phyloP scores from a whole-genome alignment of 192 early-diverging fungal genomes.

The Coemansia sp. region DNA sequence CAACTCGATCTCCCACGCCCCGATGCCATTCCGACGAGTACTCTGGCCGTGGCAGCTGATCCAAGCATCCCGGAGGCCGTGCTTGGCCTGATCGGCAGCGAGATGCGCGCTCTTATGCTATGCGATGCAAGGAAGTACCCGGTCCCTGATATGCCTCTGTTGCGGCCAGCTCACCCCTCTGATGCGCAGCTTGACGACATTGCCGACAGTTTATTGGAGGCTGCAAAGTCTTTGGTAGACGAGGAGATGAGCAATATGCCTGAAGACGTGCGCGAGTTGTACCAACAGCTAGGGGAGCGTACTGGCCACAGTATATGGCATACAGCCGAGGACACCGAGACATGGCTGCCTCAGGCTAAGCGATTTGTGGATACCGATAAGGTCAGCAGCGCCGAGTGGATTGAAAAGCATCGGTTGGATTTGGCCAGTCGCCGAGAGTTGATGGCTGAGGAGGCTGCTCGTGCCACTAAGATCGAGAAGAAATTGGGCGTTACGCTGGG shows the following conservation, averaged over 20 bases:
- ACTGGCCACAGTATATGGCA: constrained; percentile 40
- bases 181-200: constrained; percentile 52
- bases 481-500: constrained; percentile 78
- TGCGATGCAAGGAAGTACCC: constrained; percentile 78
- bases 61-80: constrained; percentile 42
- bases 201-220: constrained; percentile 62
- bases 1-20: constrained; percentile 82
- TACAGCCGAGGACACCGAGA: constrained; percentile 18
- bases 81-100: constrained; percentile 67
- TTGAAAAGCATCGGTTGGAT: constrained; percentile 38
- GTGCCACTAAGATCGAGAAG: constrained; percentile 87
- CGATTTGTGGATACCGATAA: background rate
- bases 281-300: constrained; percentile 14
- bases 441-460: constrained; percentile 76
- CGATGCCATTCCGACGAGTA: constrained; percentile 16
- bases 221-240: constrained; percentile 63
- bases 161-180: constrained; percentile 29
- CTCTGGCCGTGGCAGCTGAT: constrained; percentile 20
- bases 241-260: constrained; percentile 48
- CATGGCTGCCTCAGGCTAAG: constrained; percentile 34
- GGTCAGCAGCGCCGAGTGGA: constrained; percentile 18
- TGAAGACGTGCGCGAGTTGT: constrained; percentile 14
- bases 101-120: constrained; percentile 71
- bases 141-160: constrained; percentile 63
- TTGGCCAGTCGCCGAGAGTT: constrained; percentile 57